Evolutionary conservation across 1,284 basidiomycete species (phyloP).

Genomic region (Mycena sp.): DNA sequence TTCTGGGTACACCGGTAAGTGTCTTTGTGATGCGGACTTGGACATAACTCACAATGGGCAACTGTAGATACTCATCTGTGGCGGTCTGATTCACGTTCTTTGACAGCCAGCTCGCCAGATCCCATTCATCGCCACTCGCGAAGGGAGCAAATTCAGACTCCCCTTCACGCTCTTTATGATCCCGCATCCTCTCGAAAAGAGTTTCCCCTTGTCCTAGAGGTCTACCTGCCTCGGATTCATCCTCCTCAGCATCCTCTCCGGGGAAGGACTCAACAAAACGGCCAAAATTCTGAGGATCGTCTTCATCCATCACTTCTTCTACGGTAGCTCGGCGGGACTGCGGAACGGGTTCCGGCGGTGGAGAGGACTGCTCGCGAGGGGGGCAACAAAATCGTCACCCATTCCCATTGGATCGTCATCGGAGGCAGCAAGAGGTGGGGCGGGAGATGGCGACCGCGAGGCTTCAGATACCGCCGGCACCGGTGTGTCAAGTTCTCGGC

Average conservation of each 20-base stretch:
- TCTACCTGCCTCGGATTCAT: neutral
- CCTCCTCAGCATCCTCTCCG: no score
- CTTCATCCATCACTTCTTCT: neutral
- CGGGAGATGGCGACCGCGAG: no score
- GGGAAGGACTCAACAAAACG: neutral
- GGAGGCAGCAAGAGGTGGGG: no score
- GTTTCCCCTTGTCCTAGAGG: neutral
- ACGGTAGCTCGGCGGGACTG: neutral
- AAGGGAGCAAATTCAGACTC: neutral
- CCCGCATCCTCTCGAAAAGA: neutral
- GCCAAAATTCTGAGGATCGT: neutral
- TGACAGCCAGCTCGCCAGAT: slow-evolving; percentile 30
- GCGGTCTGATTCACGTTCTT: slow-evolving; percentile 37
- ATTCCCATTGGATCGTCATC: neutral
- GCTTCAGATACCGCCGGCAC: no score
- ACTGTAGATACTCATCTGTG: slow-evolving; percentile 43
- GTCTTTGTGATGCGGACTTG: neutral
- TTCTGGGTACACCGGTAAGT: neutral
- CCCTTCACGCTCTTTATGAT: neutral
- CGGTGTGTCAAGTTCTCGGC: neutral
- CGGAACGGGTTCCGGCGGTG: neutral
- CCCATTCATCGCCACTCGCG: slow-evolving; percentile 10
- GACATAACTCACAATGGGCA: slow-evolving; percentile 41
- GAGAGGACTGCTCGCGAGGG: neutral
- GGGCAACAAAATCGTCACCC: neutral